A percentile compares a stretch with the other conserved stretches of the same genome.
Conservation (phyloP, 1,139 yeast genomes). For the Yamadazyma sp. region DNA sequence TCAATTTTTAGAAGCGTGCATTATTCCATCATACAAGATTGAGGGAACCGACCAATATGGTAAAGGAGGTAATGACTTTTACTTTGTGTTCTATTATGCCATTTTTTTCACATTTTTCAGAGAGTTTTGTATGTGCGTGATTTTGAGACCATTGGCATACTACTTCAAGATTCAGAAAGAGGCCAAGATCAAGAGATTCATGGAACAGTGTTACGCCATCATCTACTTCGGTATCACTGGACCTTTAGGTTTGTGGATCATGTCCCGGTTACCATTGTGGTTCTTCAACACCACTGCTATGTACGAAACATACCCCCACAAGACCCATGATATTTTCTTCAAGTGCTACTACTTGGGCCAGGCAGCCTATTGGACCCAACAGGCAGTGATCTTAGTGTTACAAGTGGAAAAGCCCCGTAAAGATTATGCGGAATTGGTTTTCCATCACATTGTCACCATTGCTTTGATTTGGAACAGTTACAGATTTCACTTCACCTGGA, state of each 20-base stretch:
- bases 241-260: conserved; percentile 85
- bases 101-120: conserved; percentile 86
- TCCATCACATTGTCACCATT: conserved; percentile 91
- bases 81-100: conserved; percentile 78
- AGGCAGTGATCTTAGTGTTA: conserved; percentile 74
- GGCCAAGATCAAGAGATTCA: conserved; percentile 72
- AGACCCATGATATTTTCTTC: conserved; percentile 65
- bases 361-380: conserved; percentile 98
- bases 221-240: conserved; percentile 80
- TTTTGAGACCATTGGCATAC: conserved; percentile 71
- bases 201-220: conserved; percentile 90
- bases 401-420: conserved; percentile 94
- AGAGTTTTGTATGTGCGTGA: conserved; percentile 84
- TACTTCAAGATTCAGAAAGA: conserved; percentile 52
- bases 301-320: conserved; percentile 81
- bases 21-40: conserved; percentile 67
- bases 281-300: conserved; percentile 80
- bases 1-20: conserved; percentile 58
- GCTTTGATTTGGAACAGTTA: conserved; percentile 88
- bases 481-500: conserved; percentile 93
- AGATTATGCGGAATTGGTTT: conserved; percentile 85
- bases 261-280: conserved; percentile 86
- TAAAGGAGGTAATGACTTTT: conserved; percentile 82
- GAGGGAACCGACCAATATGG: conserved; percentile 65
- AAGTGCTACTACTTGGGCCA: conserved; percentile 86